Evolutionary conservation across 257 asterid genomes (phyloP).

Genomic region (Oldenlandia corymbosa): DNA sequence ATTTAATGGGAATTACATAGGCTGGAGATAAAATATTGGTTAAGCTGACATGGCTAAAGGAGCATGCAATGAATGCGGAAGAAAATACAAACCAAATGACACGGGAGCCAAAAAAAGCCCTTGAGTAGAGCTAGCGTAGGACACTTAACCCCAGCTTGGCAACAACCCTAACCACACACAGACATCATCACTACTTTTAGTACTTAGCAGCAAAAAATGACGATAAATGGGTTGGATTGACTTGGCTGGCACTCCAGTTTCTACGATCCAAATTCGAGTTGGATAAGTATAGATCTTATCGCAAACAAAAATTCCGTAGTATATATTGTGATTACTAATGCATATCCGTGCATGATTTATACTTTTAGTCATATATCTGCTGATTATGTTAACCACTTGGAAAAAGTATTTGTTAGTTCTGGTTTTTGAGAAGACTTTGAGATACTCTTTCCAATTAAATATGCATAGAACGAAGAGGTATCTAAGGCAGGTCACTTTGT

Average conservation of each 20-base stretch:
- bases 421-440: too few relatives aligned
- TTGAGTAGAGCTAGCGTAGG: neutral
- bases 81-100: conserved; percentile 39
- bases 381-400: too few relatives aligned
- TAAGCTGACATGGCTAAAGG: conserved; percentile 19
- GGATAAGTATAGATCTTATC: too few relatives aligned
- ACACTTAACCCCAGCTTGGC: conserved; percentile 30
- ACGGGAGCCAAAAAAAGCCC: conserved; percentile 15
- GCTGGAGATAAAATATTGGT: conserved; percentile 15
- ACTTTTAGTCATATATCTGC: too few relatives aligned
- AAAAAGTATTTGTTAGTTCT: too few relatives aligned
- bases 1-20: neutral
- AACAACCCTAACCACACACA: conserved; percentile 28
- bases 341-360: too few relatives aligned
- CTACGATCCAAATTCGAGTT: too few relatives aligned
- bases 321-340: too few relatives aligned
- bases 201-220: too few relatives aligned
- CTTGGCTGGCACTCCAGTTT: conserved; percentile 2
- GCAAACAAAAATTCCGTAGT: too few relatives aligned
- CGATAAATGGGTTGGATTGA: conserved; percentile 16
- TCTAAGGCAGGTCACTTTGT: neutral
- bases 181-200: conserved; percentile 10
- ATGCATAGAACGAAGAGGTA: too few relatives aligned
- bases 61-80: conserved; percentile 47
- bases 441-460: too few relatives aligned